phyloP scores from a whole-genome alignment of 1,284 basidiomycete genomes.

The Filobasidium uniguttulatum region DNA sequence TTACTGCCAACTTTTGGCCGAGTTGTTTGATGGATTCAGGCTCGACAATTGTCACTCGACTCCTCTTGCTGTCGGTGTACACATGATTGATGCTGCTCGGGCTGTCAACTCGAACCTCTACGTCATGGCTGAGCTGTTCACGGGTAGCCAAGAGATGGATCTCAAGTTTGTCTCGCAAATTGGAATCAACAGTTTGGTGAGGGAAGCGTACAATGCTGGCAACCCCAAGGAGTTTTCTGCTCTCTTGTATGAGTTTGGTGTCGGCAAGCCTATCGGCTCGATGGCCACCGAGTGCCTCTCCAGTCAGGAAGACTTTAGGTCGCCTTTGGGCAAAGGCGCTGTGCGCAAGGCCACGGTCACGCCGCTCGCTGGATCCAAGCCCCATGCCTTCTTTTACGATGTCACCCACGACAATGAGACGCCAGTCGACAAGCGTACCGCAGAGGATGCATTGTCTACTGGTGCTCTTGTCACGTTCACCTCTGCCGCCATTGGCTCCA shows the following conservation, averaged over 20 bases:
- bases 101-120: conserved; percentile 81
- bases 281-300: conserved; percentile 80
- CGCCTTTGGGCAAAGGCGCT: conserved; percentile 59
- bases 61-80: conserved; percentile 80
- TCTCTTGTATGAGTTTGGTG: conserved; percentile 68
- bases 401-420: conserved; percentile 93
- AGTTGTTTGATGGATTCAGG: conserved; percentile 82
- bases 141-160: conserved; percentile 88
- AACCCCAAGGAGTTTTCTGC: conserved; percentile 76
- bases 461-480: conserved; percentile 79
- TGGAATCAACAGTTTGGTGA: conserved; percentile 78
- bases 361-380: conserved; percentile 65
- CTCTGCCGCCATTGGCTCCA: conserved; percentile 71
- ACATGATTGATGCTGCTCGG: conserved; percentile 81
- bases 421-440: conserved; percentile 69
- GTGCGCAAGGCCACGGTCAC: conserved; percentile 57
- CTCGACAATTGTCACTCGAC: conserved; percentile 99
- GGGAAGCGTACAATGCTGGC: conserved; percentile 80
- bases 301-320: conserved; percentile 55
- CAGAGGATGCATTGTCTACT: conserved; percentile 82
- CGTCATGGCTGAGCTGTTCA: conserved; percentile 92
- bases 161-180: conserved; percentile 74
- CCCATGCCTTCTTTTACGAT: conserved; percentile 86
- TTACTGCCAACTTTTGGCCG: conserved; percentile 68
- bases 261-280: conserved; percentile 83